These are phyloP conservation scores for Globisporangium spiculum DNA, from an alignment of 352 stramenopile genomes.

Conservation along the genomic window DNA sequence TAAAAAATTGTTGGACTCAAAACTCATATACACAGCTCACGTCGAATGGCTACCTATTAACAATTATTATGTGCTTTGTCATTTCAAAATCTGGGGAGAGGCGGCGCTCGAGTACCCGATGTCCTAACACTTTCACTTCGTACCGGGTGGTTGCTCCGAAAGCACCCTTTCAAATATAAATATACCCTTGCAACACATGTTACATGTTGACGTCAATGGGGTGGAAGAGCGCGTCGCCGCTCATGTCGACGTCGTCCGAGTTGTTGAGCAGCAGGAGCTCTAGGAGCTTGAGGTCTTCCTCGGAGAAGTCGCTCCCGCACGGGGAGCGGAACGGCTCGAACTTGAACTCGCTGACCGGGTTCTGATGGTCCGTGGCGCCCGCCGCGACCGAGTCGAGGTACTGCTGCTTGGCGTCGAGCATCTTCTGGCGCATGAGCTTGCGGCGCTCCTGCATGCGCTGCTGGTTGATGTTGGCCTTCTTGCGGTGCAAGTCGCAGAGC, in stretches of 20 bases:
- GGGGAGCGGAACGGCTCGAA: conserved; percentile 6
- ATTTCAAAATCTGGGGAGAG: not conserved
- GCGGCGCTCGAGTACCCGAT: not conserved
- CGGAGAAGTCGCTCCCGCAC: conserved; percentile 13
- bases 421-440: conserved; percentile 16
- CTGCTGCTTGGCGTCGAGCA: conserved; percentile 14
- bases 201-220: conserved; percentile 9
- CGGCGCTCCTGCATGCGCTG: conserved; percentile 39
- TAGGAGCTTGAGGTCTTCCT: conserved; percentile 15
- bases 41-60: not conserved
- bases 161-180: not conserved
- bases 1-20: not conserved
- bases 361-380: not conserved
- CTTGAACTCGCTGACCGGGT: not conserved
- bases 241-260: conserved; percentile 4
- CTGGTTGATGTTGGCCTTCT: conserved; percentile 59
- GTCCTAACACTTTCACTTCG: not conserved
- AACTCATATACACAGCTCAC: not conserved
- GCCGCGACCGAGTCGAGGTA: not conserved
- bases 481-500: conserved; percentile 55
- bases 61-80: not conserved
- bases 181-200: not conserved
- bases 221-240: conserved; percentile 2
- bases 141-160: not conserved
- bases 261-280: conserved; percentile 18